These are phyloP conservation scores for Boletus barrowsii DNA, from an alignment of 768 basidiomycete genomes.

Conservation along the genomic window DNA sequence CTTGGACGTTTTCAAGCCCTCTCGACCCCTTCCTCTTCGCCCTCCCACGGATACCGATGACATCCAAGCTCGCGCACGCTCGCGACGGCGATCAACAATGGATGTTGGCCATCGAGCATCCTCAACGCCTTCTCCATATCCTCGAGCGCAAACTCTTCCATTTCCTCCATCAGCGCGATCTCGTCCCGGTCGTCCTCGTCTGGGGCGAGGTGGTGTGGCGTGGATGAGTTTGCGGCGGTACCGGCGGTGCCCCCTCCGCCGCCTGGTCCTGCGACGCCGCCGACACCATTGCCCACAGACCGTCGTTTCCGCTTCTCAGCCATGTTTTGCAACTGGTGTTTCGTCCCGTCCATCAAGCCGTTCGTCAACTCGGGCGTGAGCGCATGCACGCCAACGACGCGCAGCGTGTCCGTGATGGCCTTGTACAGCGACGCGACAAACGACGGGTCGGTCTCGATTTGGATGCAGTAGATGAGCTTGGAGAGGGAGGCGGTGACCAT, in stretches of 20 bases:
- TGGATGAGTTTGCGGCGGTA: too few relatives aligned
- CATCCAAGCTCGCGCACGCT: slow-evolving; percentile 71
- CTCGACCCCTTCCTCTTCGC: slow-evolving; percentile 39
- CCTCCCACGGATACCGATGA: slow-evolving; percentile 44
- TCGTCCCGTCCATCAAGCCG: slow-evolving; percentile 64
- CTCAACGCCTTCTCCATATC: slow-evolving; percentile 69
- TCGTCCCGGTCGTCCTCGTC: slow-evolving; percentile 62
- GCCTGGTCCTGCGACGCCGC: not conserved
- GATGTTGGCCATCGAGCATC: slow-evolving; percentile 55
- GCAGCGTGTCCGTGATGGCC: slow-evolving; percentile 59
- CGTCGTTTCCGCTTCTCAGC: slow-evolving; percentile 67
- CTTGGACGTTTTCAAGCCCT: slow-evolving; percentile 14
- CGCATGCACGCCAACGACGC: slow-evolving; percentile 53
- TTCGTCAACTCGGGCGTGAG: slow-evolving; percentile 53
- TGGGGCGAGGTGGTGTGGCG: not conserved
- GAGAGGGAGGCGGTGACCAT: slow-evolving; percentile 70
- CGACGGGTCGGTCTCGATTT: slow-evolving; percentile 67
- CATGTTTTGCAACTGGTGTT: slow-evolving; percentile 63
- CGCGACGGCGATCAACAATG: slow-evolving; percentile 65
- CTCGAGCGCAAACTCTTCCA: slow-evolving; percentile 79
- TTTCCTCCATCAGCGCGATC: slow-evolving; percentile 70
- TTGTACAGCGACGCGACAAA: slow-evolving; percentile 78
- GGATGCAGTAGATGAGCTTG: slow-evolving; percentile 61
- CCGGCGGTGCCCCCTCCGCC: not conserved
- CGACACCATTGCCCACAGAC: slow-evolving; percentile 21